phyloP scores from a whole-genome alignment of 306 rosid genomes.

The Vigna angularis region DNA sequence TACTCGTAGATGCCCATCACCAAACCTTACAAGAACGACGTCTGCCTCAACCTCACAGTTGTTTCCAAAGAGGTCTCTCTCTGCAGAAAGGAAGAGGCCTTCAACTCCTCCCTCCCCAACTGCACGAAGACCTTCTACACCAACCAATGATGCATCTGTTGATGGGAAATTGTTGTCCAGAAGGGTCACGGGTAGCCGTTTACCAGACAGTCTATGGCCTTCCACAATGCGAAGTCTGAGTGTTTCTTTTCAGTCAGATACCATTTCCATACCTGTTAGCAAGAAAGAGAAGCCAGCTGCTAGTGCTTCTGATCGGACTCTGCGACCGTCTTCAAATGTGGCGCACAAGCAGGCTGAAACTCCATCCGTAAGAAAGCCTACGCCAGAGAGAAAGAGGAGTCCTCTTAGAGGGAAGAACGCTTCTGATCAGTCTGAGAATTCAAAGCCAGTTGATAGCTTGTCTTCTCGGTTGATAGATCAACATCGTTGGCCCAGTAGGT shows the following conservation, averaged over 20 bases:
- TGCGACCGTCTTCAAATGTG: constrained; percentile 83
- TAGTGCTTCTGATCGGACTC: constrained; percentile 66
- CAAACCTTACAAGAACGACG: constrained; percentile 63
- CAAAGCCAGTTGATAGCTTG: constrained; percentile 69
- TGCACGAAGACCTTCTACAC: constrained; percentile 69
- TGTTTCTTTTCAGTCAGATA: constrained; percentile 89
- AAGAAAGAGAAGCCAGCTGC: constrained; percentile 76
- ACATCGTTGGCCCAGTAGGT: constrained; percentile 84
- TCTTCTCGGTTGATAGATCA: constrained; percentile 73
- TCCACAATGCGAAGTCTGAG: constrained; percentile 93
- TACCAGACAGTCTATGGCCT: constrained; percentile 83
- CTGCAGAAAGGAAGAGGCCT: constrained; percentile 78
- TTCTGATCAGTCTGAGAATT: constrained; percentile 81
- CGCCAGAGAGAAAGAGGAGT: constrained; percentile 83
- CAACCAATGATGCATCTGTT: constrained; percentile 63
- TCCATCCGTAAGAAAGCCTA: constrained; percentile 58
- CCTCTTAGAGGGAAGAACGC: constrained; percentile 71
- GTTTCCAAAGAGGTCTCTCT: constrained; percentile 67
- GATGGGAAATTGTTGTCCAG: constrained; percentile 55
- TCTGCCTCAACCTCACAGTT: constrained; percentile 51
- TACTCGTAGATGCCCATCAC: constrained; percentile 72
- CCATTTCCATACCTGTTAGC: constrained; percentile 75
- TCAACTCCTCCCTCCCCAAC: constrained; percentile 79
- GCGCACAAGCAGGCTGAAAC: constrained; percentile 63
- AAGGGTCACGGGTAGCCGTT: constrained; percentile 53